phyloP scores from a whole-genome alignment of 2,329 filamentous ascomycete genomes.

The Colletotrichum acutatum region DNA sequence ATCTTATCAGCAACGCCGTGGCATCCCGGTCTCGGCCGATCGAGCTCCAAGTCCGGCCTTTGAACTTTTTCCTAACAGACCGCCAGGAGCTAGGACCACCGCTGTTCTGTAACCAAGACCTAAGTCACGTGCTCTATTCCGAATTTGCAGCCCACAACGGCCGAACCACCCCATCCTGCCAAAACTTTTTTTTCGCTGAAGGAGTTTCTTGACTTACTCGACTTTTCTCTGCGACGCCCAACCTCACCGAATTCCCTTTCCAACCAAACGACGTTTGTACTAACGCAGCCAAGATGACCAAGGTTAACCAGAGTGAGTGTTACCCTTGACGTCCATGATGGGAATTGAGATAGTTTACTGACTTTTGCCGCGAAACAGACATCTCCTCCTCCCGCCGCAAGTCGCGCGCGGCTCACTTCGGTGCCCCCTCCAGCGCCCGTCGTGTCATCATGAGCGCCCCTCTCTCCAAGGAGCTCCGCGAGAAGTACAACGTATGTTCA shows the following conservation, averaged over 20 bases:
- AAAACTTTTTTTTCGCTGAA: constrained; percentile 8
- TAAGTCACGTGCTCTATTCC: constrained; percentile 10
- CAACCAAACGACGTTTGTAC: constrained; percentile 32
- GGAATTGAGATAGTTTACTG: constrained; percentile 34
- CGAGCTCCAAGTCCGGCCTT: no score
- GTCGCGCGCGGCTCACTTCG: constrained; percentile 99
- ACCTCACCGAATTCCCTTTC: neutral
- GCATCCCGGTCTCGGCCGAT: neutral
- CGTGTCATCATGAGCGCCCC: constrained; percentile 97
- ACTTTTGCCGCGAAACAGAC: constrained; percentile 51
- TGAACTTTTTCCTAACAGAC: neutral
- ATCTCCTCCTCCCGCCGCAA: constrained; percentile 92
- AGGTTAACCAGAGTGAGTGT: constrained; percentile 70
- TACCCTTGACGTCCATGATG: no score
- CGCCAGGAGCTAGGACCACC: constrained; percentile 1
- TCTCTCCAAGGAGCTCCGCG: constrained; percentile 95
- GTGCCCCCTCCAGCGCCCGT: constrained; percentile 92
- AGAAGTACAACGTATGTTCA: constrained; percentile 93
- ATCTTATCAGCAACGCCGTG: neutral
- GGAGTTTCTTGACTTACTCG: neutral
- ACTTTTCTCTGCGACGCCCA: constrained; percentile 5
- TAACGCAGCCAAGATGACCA: constrained; percentile 70
- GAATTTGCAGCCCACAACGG: neutral
- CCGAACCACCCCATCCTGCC: neutral
- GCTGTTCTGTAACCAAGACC: neutral